Percentiles rank a stretch among this genome's conserved stretches.
phyloP scores from a whole-genome alignment of 2,329 filamentous ascomycete genomes.

The Cytospora leucostoma region DNA sequence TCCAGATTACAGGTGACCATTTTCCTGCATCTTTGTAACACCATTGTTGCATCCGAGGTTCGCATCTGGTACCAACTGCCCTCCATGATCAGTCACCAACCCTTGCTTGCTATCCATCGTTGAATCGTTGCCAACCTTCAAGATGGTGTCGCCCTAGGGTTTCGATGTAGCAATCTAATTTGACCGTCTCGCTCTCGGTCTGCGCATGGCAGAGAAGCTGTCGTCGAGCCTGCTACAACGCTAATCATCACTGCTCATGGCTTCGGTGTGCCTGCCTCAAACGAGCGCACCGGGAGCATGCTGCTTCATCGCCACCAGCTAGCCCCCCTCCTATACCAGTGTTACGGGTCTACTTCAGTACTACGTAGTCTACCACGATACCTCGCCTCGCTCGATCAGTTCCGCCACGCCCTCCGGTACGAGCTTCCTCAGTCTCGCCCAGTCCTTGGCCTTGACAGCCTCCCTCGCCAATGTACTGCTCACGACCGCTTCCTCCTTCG shows the following conservation, averaged over 20 bases:
- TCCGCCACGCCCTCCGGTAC: constrained; percentile 58
- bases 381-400: constrained; percentile 57
- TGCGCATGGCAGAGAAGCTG: no score
- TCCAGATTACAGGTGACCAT: no score
- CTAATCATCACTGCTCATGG: neutral
- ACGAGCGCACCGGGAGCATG: neutral
- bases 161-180: no score
- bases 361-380: constrained; percentile 44
- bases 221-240: neutral
- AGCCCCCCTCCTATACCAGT: no score
- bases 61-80: no score
- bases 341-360: neutral
- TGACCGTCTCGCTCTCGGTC: neutral
- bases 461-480: constrained; percentile 66
- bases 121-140: no score
- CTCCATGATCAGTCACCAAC: no score
- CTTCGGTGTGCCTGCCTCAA: neutral
- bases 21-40: no score
- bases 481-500: constrained; percentile 41
- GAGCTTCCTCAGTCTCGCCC: constrained; percentile 50
- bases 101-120: no score
- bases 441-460: constrained; percentile 51
- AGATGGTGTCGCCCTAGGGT: no score
- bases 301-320: neutral
- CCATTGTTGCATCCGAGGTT: no score